Conservation (phyloP, 1,139 yeast species). For the Sugiyamaella grinbergsii region DNA sequence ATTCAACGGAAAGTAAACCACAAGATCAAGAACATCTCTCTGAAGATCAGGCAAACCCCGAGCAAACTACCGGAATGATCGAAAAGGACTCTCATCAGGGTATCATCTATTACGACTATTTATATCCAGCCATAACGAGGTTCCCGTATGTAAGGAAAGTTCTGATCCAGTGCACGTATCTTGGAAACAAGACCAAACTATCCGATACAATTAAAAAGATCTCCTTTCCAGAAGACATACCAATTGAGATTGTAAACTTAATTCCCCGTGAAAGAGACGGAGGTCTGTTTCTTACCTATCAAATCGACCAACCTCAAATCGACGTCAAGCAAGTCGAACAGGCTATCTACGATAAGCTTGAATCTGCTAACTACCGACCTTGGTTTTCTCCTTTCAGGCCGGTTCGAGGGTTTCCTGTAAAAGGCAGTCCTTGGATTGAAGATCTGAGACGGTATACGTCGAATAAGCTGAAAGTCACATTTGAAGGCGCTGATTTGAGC, state of each 20-base stretch:
- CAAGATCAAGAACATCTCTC: constrained; percentile 2
- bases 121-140: constrained; percentile 36
- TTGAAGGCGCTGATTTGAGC: constrained; percentile 71
- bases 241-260: constrained; percentile 50
- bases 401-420: constrained; percentile 67
- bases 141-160: constrained; percentile 22
- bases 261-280: constrained; percentile 84
- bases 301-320: constrained; percentile 24
- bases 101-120: constrained; percentile 44
- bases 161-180: constrained; percentile 14
- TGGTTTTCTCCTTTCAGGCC: constrained; percentile 44
- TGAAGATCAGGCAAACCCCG: constrained; percentile 35
- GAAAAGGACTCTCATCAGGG: constrained; percentile 56
- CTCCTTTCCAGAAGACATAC: constrained; percentile 48
- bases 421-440: constrained; percentile 96
- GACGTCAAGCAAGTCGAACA: constrained; percentile 34
- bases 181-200: constrained; percentile 24
- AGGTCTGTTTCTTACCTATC: constrained; percentile 85
- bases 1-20: too few species aligned
- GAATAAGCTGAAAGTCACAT: constrained; percentile 60
- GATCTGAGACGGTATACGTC: constrained; percentile 81
- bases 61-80: constrained; percentile 57
- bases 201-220: constrained; percentile 36
- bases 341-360: constrained; percentile 33
- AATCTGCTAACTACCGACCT: constrained; percentile 29